Conservation (phyloP, 1,139 yeast genomes). For the Nakaseomyces delphensis region DNA sequence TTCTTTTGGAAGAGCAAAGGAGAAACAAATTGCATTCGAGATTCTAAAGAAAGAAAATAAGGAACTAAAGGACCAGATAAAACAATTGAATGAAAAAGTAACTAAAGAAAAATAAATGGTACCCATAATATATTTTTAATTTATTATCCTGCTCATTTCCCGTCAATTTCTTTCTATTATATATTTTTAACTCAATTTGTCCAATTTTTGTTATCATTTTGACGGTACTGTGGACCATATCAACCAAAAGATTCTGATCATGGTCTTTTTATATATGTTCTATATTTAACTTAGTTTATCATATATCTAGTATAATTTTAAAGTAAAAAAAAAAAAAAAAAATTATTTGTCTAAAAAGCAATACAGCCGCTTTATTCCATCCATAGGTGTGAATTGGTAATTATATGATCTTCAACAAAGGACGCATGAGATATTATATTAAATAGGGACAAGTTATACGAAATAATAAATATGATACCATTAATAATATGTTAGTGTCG, state of each 20-base stretch:
- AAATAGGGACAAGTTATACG: background rate
- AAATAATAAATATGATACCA: background rate
- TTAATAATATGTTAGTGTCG: background rate
- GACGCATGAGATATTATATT: background rate
- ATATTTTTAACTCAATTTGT: background rate
- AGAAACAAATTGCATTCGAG: slow-evolving; percentile 60
- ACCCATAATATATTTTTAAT: too few species aligned
- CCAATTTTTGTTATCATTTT: background rate
- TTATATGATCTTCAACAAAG: too few species aligned
- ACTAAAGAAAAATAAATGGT: too few species aligned
- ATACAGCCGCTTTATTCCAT: too few species aligned
- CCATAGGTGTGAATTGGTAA: too few species aligned
- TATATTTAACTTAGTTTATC: background rate
- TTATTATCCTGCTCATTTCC: background rate
- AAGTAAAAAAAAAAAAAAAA: background rate
- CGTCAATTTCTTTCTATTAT: background rate
- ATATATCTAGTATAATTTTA: background rate
- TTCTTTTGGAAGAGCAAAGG: slow-evolving; percentile 64
- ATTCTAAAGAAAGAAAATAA: slow-evolving; percentile 45
- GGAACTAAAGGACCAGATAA: slow-evolving; percentile 35
- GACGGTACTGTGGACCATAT: background rate
- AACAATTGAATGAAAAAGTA: slow-evolving; percentile 12
- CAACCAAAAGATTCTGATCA: background rate
- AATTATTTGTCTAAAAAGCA: too few species aligned
- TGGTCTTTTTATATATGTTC: background rate